phyloP scores from a whole-genome alignment of 768 basidiomycete genomes.

The Lanmaoa pseudosensibilis region DNA sequence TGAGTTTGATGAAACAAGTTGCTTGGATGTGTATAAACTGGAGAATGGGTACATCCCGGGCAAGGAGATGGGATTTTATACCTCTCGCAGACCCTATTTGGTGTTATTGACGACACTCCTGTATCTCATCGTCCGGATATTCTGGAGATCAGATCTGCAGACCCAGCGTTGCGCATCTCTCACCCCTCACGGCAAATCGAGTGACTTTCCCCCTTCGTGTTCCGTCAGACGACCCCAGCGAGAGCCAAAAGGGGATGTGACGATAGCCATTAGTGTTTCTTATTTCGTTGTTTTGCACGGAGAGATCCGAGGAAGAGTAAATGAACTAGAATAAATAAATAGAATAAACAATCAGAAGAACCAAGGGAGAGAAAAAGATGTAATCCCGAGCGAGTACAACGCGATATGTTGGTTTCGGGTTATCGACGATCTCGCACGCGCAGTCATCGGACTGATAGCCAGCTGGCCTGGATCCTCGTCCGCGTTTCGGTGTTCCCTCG shows the following conservation, averaged over 20 bases:
- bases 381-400: not conserved
- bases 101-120: not conserved
- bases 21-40: not conserved
- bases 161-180: not conserved
- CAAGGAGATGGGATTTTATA: not conserved
- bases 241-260: not conserved
- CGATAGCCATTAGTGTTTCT: not conserved
- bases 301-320: not conserved
- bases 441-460: not conserved
- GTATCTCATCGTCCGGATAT: not conserved
- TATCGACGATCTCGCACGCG: not conserved
- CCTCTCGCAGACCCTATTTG: slow-evolving; percentile 1
- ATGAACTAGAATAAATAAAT: not conserved
- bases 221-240: not conserved
- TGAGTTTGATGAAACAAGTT: not conserved
- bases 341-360: not conserved
- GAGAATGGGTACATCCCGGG: not conserved
- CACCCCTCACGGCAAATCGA: not conserved
- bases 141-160: not conserved
- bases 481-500: not conserved
- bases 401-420: not conserved
- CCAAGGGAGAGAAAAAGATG: not conserved
- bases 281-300: not conserved
- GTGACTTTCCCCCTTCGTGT: not conserved
- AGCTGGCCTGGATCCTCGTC: not conserved